phyloP scores from a whole-genome alignment of 2,329 filamentous ascomycete species.

The Aspergillus ustus region DNA sequence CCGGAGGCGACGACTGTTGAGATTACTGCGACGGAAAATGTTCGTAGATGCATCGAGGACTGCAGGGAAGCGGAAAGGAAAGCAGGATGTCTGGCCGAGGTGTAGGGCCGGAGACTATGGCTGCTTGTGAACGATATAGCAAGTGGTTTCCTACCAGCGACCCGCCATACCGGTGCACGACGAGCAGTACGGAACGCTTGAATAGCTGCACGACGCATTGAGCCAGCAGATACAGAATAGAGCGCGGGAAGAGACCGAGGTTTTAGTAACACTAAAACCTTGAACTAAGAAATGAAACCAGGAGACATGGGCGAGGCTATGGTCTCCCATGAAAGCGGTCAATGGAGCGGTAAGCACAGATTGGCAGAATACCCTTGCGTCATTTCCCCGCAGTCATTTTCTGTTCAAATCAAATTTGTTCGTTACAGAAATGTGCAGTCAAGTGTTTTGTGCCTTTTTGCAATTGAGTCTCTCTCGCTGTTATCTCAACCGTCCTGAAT shows the following conservation, averaged over 20 bases:
- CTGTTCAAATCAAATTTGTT: constrained; percentile 12
- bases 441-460: background rate
- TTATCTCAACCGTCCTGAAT: constrained; percentile 45
- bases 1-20: constrained; percentile 54
- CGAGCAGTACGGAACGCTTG: constrained; percentile 54
- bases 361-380: constrained; percentile 30
- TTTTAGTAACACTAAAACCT: constrained; percentile 17
- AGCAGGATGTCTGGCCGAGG: constrained; percentile 40
- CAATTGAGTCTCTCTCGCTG: background rate
- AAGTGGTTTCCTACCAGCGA: constrained; percentile 42
- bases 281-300: constrained; percentile 11
- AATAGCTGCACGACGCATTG: constrained; percentile 54
- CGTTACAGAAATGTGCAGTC: background rate
- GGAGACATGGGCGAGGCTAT: background rate
- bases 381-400: constrained; percentile 36
- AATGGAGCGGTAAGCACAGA: background rate
- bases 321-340: background rate
- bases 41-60: constrained; percentile 55
- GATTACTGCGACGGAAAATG: constrained; percentile 53
- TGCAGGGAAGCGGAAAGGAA: constrained; percentile 43
- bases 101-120: constrained; percentile 41
- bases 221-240: constrained; percentile 21
- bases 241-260: constrained; percentile 5
- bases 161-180: constrained; percentile 50
- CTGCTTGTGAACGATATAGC: constrained; percentile 43